Conservation (phyloP, 2,329 filamentous ascomycete species). For the Pseudogymnoascus sp. region DNA sequence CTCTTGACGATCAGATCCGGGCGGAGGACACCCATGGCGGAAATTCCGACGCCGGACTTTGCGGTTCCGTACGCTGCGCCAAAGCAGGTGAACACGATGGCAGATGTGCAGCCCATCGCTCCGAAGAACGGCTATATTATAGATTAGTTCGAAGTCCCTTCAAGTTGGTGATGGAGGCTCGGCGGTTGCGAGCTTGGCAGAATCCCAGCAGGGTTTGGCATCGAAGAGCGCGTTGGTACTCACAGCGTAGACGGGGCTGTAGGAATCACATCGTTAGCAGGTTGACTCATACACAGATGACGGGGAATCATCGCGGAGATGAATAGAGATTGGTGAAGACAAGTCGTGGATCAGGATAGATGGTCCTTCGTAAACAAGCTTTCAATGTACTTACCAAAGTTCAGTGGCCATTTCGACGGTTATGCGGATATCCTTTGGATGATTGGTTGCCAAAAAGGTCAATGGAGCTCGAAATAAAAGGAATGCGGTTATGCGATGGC, state of each 20-base stretch:
- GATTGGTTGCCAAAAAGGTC: slow-evolving; percentile 1
- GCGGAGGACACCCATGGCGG: slow-evolving; percentile 94
- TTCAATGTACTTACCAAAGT: slow-evolving; percentile 61
- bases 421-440: slow-evolving; percentile 18
- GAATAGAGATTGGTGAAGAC: slow-evolving; percentile 11
- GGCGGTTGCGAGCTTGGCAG: slow-evolving; percentile 11
- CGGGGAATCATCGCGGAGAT: slow-evolving; percentile 10
- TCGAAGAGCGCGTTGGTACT: slow-evolving; percentile 42
- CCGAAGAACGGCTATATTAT: slow-evolving; percentile 74
- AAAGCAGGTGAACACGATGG: slow-evolving; percentile 94
- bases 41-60: slow-evolving; percentile 98
- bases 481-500: slow-evolving; percentile 8
- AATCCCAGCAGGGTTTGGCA: not conserved
- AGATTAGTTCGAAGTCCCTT: slow-evolving; percentile 15
- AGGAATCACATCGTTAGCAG: slow-evolving; percentile 37
- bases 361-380: slow-evolving; percentile 3
- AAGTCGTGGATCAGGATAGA: not conserved
- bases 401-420: slow-evolving; percentile 64
- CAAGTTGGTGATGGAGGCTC: slow-evolving; percentile 10
- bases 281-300: slow-evolving; percentile 10
- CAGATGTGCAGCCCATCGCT: slow-evolving; percentile 91
- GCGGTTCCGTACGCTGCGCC: slow-evolving; percentile 97
- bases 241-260: slow-evolving; percentile 96
- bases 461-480: slow-evolving; percentile 9
- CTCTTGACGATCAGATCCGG: slow-evolving; percentile 99